A percentile compares a stretch with the other conserved stretches of the same genome.
Conservation (phyloP, 495 filamentous ascomycete genomes). For the Talaromyces adpressus region DNA sequence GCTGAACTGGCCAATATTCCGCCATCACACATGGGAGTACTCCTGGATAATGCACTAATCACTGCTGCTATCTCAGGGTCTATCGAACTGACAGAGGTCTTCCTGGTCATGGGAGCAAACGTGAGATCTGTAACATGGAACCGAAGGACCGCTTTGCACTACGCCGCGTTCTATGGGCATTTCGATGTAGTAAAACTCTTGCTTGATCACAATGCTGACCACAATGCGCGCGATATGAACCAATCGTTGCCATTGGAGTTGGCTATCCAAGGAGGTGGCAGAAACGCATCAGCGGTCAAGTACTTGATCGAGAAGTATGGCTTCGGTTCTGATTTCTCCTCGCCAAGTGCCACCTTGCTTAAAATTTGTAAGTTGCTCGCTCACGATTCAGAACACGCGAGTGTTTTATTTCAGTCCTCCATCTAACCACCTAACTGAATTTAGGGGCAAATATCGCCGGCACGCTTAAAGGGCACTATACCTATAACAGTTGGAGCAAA, state of each 20-base stretch:
- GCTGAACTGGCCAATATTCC: background rate
- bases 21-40: background rate
- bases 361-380: background rate
- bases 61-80: background rate
- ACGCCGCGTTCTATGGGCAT: slow-evolving; percentile 3
- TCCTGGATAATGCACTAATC: background rate
- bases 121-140: slow-evolving; percentile 1
- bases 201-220: background rate
- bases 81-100: background rate
- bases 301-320: background rate
- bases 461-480: background rate
- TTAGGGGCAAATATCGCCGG: background rate
- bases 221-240: background rate
- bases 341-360: background rate
- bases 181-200: background rate
- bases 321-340: background rate
- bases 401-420: background rate
- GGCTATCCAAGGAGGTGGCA: slow-evolving; percentile 1
- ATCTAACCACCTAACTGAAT: background rate
- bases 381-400: background rate
- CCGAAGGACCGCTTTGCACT: slow-evolving; percentile 3
- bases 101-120: background rate
- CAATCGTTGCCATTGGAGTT: slow-evolving; percentile 1
- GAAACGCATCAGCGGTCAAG: background rate
- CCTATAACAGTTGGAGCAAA: background rate